These are phyloP conservation scores for Murraya paniculata DNA, from an alignment of 345 rosid species.

Conservation along the genomic window DNA sequence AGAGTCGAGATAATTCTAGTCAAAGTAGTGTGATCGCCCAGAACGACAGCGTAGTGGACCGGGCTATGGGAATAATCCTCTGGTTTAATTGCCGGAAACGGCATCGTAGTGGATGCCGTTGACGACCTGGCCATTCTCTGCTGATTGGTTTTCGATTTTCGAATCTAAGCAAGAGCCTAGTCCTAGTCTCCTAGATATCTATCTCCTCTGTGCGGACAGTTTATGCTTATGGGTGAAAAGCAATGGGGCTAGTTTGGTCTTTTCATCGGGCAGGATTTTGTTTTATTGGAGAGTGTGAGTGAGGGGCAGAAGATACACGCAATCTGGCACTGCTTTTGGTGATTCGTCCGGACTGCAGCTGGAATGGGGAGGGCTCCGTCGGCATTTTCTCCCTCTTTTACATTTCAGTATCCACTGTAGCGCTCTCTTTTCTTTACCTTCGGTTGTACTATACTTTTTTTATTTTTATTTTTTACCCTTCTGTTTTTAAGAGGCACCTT, in stretches of 20 bases:
- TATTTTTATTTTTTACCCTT: neutral
- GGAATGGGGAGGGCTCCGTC: neutral
- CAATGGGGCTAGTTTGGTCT: conserved; percentile 15
- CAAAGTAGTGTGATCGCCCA: conserved; percentile 67
- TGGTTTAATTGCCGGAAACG: conserved; percentile 47
- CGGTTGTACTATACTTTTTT: neutral
- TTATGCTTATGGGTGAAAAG: conserved; percentile 1
- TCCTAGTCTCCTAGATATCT: no score
- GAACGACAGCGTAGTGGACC: conserved; percentile 75
- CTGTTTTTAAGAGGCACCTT: no score
- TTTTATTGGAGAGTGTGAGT: conserved; percentile 26
- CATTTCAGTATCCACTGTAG: neutral
- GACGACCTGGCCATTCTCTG: conserved; percentile 43
- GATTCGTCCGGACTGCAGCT: conserved; percentile 3
- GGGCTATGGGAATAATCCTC: conserved; percentile 82
- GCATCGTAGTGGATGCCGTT: conserved; percentile 31
- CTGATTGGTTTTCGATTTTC: neutral
- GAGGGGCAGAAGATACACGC: conserved; percentile 23
- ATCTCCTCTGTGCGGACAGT: neutral
- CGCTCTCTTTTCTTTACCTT: neutral
- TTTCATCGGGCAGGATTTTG: neutral
- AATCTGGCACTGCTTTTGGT: conserved; percentile 45
- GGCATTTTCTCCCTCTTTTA: neutral
- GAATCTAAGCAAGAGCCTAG: neutral
- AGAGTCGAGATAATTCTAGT: conserved; percentile 62